A percentile compares a stretch with the other conserved stretches of the same genome.
Conservation (phyloP, 192 early-diverging fungal genomes). For the Oehlia diaphana region DNA sequence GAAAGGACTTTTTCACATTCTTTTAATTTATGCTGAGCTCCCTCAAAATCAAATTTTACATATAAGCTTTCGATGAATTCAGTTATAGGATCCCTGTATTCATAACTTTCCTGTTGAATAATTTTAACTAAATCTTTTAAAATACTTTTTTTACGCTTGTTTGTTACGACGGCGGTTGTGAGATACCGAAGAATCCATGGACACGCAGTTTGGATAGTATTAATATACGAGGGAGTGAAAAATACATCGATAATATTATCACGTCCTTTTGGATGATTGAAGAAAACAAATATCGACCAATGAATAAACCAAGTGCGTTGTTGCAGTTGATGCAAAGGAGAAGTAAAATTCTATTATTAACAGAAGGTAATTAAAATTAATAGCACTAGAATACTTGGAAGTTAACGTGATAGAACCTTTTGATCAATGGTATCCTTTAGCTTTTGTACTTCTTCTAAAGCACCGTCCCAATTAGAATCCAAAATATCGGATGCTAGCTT, state of each 20-base stretch:
- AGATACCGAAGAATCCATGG: conserved; percentile 97
- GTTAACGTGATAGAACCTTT: conserved; percentile 42
- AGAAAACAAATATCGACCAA: conserved; percentile 98
- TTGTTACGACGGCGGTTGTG: conserved; percentile 87
- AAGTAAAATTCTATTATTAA: conserved; percentile 56
- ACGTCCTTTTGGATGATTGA: conserved; percentile 95
- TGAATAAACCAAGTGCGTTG: conserved; percentile 94
- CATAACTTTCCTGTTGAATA: conserved; percentile 82
- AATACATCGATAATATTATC: conserved; percentile 94
- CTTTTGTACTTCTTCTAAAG: conserved; percentile 85
- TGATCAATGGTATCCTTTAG: conserved; percentile 89
- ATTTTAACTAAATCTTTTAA: conserved; percentile 90
- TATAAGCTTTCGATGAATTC: conserved; percentile 93
- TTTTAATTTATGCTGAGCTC: conserved; percentile 81
- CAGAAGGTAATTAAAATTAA: neutral
- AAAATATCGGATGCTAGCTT: conserved; percentile 96
- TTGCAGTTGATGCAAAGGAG: conserved; percentile 86
- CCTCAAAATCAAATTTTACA: conserved; percentile 93
- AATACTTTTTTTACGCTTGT: conserved; percentile 80
- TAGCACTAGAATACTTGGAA: neutral
- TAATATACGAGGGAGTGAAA: conserved; percentile 88
- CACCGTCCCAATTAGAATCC: conserved; percentile 90
- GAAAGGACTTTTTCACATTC: conserved; percentile 86
- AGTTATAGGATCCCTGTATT: conserved; percentile 89
- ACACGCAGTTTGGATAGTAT: conserved; percentile 95